phyloP scores from a whole-genome alignment of 352 stramenopile genomes.

The Halophytophthora polymorphica region DNA sequence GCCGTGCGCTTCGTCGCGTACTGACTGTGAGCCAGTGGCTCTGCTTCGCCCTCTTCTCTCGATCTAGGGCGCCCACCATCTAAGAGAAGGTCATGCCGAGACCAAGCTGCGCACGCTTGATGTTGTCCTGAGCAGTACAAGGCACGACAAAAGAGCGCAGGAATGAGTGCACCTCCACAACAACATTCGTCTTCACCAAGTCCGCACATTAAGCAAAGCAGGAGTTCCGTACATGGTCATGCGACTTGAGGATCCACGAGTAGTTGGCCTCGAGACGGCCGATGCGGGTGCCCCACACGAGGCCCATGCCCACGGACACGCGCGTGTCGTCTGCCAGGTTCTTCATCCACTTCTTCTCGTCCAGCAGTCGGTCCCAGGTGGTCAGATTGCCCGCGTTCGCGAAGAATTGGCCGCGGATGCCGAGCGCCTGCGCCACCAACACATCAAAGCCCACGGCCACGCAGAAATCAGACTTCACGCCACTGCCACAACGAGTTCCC shows the following conservation, averaged over 20 bases:
- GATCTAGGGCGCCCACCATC: constrained; percentile 17
- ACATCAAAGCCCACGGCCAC: background rate
- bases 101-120: constrained; percentile 83
- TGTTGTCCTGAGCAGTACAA: constrained; percentile 61
- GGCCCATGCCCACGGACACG: constrained; percentile 78
- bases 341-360: constrained; percentile 90
- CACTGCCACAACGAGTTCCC: background rate
- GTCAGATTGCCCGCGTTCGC: constrained; percentile 89
- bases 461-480: constrained; percentile 9
- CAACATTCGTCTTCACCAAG: no score
- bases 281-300: constrained; percentile 85
- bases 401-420: constrained; percentile 87
- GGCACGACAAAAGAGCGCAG: background rate
- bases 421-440: constrained; percentile 49
- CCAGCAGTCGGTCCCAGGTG: constrained; percentile 78
- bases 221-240: constrained; percentile 54
- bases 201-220: background rate
- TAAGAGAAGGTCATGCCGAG: constrained; percentile 86
- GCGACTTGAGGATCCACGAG: constrained; percentile 87
- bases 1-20: background rate
- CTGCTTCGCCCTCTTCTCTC: background rate
- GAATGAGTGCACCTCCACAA: background rate
- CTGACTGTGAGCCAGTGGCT: background rate
- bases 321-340: constrained; percentile 86
- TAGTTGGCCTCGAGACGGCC: constrained; percentile 90